Percentiles rank a stretch among this genome's conserved stretches.
Conservation (phyloP, 768 basidiomycete genomes). For the Lepiota venenata region DNA sequence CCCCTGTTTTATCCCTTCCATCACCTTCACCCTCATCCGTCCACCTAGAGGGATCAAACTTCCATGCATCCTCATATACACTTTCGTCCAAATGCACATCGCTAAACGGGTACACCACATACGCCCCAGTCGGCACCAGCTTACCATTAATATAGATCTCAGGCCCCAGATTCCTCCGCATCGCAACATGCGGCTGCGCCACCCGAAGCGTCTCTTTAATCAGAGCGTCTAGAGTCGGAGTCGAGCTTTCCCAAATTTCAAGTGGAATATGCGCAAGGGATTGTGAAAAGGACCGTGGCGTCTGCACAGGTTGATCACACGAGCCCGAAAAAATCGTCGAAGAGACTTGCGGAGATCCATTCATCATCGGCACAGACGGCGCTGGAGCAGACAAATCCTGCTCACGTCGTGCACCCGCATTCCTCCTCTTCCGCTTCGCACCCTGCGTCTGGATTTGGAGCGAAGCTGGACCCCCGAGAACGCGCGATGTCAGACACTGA, state of each 20-base stretch:
- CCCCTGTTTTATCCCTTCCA: constrained; percentile 25
- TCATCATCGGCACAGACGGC: too few species aligned
- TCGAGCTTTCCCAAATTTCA: constrained; percentile 65
- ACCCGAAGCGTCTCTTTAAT: constrained; percentile 76
- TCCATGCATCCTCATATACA: constrained; percentile 76
- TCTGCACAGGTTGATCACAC: background rate
- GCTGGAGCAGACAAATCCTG: too few species aligned
- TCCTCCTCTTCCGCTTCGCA: too few species aligned
- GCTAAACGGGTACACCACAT: constrained; percentile 77
- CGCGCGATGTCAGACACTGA: too few species aligned
- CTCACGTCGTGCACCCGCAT: too few species aligned
- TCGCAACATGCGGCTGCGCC: constrained; percentile 77
- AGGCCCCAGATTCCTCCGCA: constrained; percentile 77
- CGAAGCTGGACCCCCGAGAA: too few species aligned
- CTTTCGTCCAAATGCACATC: constrained; percentile 73
- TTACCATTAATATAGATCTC: constrained; percentile 68
- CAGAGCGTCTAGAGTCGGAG: constrained; percentile 68
- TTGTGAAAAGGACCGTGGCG: constrained; percentile 30
- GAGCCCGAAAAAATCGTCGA: too few species aligned
- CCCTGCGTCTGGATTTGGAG: too few species aligned
- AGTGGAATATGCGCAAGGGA: constrained; percentile 60
- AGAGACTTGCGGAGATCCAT: too few species aligned
- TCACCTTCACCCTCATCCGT: background rate
- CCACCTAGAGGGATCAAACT: constrained; percentile 60
- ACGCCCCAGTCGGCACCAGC: constrained; percentile 68